Base-by-base conservation (phyloP, 2,329 filamentous ascomycete genomes). In the Pseudogymnoascus sp. region DNA sequence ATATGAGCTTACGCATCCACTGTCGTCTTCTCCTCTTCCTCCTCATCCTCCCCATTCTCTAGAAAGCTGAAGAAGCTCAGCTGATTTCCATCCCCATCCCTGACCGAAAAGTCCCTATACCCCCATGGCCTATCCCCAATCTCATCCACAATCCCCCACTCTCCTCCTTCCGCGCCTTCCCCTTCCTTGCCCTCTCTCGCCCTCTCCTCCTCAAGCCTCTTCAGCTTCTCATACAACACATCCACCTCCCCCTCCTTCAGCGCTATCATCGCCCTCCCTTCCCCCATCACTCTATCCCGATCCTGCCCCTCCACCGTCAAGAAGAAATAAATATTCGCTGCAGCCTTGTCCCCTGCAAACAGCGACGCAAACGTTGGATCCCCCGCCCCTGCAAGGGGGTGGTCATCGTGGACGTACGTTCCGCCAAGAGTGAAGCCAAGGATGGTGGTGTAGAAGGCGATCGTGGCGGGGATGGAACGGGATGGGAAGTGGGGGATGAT, bases 401-500 rank as follows among this genome's bases (percentile, higher is more conserved):
- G 45, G 14, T 30, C 45, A 30, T 52, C 45, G 25, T 52, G 45
- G 25, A 52, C 45, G 8, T 52, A 49, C 3, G 45, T 28, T 6
- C 45, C 45, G 5, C 45, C 45, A 2, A 52, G 1, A 28, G 2
- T 35, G 25, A 62, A 41, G 11, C 42, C 25, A 30, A 41, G 38
- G n/a, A 25, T 16, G 7, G 22, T 8, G 39, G 28, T 62, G n/a
- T 62, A 62, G 60, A 62, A 60, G 12, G 16, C 25, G 38, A 62
- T 49, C 19, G 60, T 62, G 6, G 25, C 39, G n/a, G 39, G 23
- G 9, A 62, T 58, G 16, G 39, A 55, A 2, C 16, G 25, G 60
- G 60, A 62, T 11, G 23, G 39, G 60, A 62, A 58, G 11, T 52
- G 39, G 42, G 60, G 60, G 45, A 62, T 62, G 60, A 62, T 58